A percentile compares a stretch with the other conserved stretches of the same genome.
Conservation (phyloP, 2,329 filamentous ascomycete genomes). For the Diaporthe sp. region DNA sequence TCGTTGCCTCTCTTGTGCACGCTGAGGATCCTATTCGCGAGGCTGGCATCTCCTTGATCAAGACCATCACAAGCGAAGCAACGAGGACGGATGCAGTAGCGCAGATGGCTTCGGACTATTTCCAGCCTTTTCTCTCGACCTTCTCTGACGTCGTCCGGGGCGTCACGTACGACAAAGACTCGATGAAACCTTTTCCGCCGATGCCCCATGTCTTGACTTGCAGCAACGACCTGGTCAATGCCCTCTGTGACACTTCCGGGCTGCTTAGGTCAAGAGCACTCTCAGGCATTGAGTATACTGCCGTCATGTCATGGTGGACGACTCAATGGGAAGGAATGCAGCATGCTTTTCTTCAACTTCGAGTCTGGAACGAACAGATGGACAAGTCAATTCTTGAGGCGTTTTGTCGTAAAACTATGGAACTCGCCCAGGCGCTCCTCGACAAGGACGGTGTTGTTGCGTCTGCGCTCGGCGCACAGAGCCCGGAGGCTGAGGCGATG, state of each 20-base stretch:
- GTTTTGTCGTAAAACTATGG: constrained; percentile 95
- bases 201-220: constrained; percentile 71
- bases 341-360: constrained; percentile 85
- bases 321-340: constrained; percentile 86
- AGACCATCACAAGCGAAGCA: constrained; percentile 80
- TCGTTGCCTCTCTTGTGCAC: constrained; percentile 86
- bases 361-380: constrained; percentile 83
- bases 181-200: constrained; percentile 67
- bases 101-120: constrained; percentile 60
- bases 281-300: constrained; percentile 72
- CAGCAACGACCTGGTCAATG: constrained; percentile 69
- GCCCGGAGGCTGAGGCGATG: constrained; percentile 57
- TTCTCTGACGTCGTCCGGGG: constrained; percentile 59
- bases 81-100: constrained; percentile 65
- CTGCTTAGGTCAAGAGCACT: constrained; percentile 69
- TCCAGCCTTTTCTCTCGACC: constrained; percentile 59
- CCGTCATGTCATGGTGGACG: constrained; percentile 85
- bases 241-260: constrained; percentile 70
- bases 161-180: constrained; percentile 57
- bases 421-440: constrained; percentile 89
- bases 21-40: constrained; percentile 85
- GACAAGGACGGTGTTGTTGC: constrained; percentile 88
- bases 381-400: constrained; percentile 87
- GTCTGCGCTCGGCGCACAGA: constrained; percentile 68
- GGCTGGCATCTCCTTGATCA: constrained; percentile 85